Base-by-base conservation (phyloP, 2,329 filamentous ascomycete genomes). In the Lachnellula hyalina region DNA sequence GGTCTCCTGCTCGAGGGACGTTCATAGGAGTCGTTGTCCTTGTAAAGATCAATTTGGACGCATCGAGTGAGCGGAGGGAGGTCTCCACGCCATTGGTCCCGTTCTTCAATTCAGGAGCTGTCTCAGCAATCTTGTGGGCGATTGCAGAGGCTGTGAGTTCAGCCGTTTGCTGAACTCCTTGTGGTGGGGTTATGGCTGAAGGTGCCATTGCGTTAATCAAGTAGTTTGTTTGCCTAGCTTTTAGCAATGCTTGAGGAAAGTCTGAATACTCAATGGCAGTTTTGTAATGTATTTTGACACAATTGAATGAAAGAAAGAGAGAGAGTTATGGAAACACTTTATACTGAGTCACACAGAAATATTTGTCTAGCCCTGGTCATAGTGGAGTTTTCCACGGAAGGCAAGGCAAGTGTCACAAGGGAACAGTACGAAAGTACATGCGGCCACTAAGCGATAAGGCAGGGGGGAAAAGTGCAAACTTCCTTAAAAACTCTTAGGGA, bases 21-120 rank as follows among this genome's bases (percentile, higher is more conserved):
- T 72, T 60, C 58, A 79, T 80, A 1, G 78, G 80, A 53, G 67
- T 72, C 45, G 72, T 69, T 53, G 77, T 82, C 61, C 74, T 72
- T 58, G 73, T 79, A 74, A 81, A 80, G 55, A 70, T 79, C 63
- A 86, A 75, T 68, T 79, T 80, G 60, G 83, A 85, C 61, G 83
- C 81, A 66, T 86, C 79, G 52, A 86, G 77, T 25, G 65, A 63
- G 28, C 50, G 55, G 32, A 67, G 60, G 40, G 58, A 36, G 9
- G 77, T 65, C 80, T 96, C 90, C 61, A 86, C 88, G 76, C 78
- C 80, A 68, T 81, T 64, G 85, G 21, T 15, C 38, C 44, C 44
- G 21, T 50, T 21, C 7, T 25, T 50, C 41, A 42, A n/a, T 23
- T 70, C 83, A 83, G 46, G 83, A 56, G 58, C 67, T 60, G 57